phyloP scores from a whole-genome alignment of 2,329 filamentous ascomycete genomes.

The Sporothrix phasma region DNA sequence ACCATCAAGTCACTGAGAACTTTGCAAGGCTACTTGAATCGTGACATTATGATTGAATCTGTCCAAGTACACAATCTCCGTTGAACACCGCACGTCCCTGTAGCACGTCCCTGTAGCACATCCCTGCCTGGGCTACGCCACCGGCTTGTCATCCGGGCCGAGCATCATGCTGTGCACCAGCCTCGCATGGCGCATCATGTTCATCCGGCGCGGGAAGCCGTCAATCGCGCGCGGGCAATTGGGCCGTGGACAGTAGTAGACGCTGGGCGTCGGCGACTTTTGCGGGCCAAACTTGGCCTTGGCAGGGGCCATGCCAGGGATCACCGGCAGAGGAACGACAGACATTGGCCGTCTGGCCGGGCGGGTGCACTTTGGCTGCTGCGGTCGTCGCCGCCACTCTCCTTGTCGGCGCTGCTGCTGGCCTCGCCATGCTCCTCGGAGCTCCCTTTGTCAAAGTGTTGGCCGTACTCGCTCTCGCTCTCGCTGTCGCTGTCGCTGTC shows the following conservation, averaged over 20 bases:
- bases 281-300: background rate
- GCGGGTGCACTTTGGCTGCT: background rate
- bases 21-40: too few species aligned
- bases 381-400: background rate
- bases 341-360: background rate
- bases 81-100: too few species aligned
- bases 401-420: background rate
- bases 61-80: too few species aligned
- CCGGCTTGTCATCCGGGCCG: background rate
- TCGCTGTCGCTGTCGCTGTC: background rate
- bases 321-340: background rate
- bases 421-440: background rate
- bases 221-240: slow-evolving; percentile 28
- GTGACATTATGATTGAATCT: too few species aligned
- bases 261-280: background rate
- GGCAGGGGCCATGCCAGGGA: background rate
- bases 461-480: too few species aligned
- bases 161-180: slow-evolving; percentile 28
- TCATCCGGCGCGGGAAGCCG: slow-evolving; percentile 29
- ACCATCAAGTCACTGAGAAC: too few species aligned
- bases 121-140: too few species aligned
- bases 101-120: too few species aligned
- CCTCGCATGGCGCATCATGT: slow-evolving; percentile 35
- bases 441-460: too few species aligned
- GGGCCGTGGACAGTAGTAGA: slow-evolving; percentile 22